phyloP scores from a whole-genome alignment of 2,329 filamentous ascomycete species.

The Aspergillus sp. region DNA sequence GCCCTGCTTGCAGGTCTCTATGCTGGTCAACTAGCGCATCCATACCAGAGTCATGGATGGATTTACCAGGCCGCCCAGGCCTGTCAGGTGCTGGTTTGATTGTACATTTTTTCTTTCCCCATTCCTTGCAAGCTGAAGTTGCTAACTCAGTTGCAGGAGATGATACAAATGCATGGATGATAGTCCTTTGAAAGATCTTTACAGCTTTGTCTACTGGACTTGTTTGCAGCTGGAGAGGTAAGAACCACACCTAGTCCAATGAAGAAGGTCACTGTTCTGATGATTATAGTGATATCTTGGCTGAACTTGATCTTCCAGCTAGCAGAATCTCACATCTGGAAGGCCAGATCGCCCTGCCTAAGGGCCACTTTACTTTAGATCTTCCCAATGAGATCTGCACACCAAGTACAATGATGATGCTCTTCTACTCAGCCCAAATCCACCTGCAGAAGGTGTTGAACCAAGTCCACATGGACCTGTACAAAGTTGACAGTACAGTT shows the following conservation, averaged over 20 bases:
- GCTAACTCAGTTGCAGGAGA: constrained; percentile 17
- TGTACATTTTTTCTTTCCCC: constrained; percentile 41
- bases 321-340: constrained; percentile 54
- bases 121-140: too few relatives aligned
- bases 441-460: constrained; percentile 52
- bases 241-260: constrained; percentile 6
- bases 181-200: constrained; percentile 47
- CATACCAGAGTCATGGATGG: constrained; percentile 75
- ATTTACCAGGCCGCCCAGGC: constrained; percentile 54
- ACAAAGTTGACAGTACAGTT: constrained; percentile 35
- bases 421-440: constrained; percentile 55
- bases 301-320: constrained; percentile 63
- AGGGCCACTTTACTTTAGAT: constrained; percentile 26
- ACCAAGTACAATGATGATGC: constrained; percentile 39
- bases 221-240: constrained; percentile 87
- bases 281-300: constrained; percentile 69
- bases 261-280: neutral
- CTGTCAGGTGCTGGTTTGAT: constrained; percentile 65
- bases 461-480: constrained; percentile 47
- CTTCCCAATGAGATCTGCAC: constrained; percentile 25
- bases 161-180: constrained; percentile 28
- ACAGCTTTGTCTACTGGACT: constrained; percentile 80
- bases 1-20: constrained; percentile 80
- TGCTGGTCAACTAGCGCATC: constrained; percentile 75
- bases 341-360: constrained; percentile 34